A percentile compares a stretch with the other conserved stretches of the same genome.
These are phyloP conservation scores for Globisporangium paddicum DNA, from an alignment of 352 stramenopile species.

Conservation along the genomic window DNA sequence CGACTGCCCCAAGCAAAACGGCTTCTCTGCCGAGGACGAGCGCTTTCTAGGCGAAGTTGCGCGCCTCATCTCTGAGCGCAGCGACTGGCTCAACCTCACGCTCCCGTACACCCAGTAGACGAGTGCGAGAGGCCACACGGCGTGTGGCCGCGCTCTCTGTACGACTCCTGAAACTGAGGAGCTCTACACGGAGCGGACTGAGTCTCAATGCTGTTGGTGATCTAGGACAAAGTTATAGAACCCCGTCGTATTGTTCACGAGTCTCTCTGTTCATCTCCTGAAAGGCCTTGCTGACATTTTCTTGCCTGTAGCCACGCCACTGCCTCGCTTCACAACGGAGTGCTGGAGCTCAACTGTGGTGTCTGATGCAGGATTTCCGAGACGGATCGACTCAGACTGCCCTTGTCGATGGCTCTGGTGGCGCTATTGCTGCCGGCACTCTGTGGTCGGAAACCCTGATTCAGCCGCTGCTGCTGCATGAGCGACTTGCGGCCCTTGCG, in stretches of 20 bases:
- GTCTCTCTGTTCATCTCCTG: neutral
- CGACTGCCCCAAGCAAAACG: conserved; percentile 64
- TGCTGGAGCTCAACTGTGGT: conserved; percentile 7
- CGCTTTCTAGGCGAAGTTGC: conserved; percentile 59
- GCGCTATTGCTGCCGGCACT: neutral
- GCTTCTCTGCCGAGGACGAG: conserved; percentile 70
- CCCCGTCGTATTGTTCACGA: neutral
- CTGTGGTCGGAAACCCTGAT: neutral
- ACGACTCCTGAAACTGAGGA: neutral
- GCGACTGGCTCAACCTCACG: conserved; percentile 60
- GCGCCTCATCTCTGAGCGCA: conserved; percentile 45
- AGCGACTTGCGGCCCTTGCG: conserved; percentile 17
- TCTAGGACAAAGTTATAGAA: neutral
- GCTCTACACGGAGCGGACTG: neutral
- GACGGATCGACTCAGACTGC: conserved; percentile 3
- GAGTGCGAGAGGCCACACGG: neutral
- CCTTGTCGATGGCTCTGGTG: neutral
- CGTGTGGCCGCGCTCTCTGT: neutral
- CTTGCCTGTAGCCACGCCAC: neutral
- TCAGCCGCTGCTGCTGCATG: conserved; percentile 4
- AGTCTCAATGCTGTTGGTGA: too few species aligned
- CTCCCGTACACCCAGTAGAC: conserved; percentile 47
- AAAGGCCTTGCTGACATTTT: neutral
- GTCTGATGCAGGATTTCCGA: conserved; percentile 9
- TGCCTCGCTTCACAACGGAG: neutral